Conservation (phyloP, 2,329 filamentous ascomycete species). For the Aspergillus piperis region DNA sequence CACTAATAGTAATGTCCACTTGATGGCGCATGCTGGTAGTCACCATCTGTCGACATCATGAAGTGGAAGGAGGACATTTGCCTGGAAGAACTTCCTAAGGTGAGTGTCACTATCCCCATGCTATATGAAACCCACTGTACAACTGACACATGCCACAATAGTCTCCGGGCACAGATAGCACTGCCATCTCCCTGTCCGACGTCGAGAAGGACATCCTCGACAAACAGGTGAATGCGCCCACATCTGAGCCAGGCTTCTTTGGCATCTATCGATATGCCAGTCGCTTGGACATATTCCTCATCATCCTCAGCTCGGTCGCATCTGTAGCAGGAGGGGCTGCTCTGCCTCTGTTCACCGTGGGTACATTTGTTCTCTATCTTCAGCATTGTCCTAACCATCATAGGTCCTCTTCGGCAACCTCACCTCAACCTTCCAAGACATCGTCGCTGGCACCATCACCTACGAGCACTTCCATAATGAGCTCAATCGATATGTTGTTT, state of each 20-base stretch:
- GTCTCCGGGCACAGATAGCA: constrained; percentile 4
- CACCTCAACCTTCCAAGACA: constrained; percentile 68
- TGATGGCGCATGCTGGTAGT: neutral
- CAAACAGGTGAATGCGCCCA: constrained; percentile 64
- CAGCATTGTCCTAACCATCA: neutral
- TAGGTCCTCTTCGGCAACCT: constrained; percentile 70
- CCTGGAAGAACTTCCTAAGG: neutral
- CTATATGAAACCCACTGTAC: neutral
- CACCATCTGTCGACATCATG: neutral
- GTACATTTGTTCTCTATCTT: neutral
- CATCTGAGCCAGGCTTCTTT: constrained; percentile 61
- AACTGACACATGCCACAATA: neutral
- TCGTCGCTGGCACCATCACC: constrained; percentile 52
- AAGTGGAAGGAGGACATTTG: constrained; percentile 11
- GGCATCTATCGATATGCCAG: constrained; percentile 69
- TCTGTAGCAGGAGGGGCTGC: constrained; percentile 72
- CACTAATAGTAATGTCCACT: neutral
- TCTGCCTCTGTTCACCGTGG: constrained; percentile 72
- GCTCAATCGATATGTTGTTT: constrained; percentile 66
- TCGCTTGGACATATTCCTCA: constrained; percentile 61
- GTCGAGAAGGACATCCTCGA: constrained; percentile 64
- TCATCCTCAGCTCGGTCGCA: constrained; percentile 58
- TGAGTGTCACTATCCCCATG: neutral
- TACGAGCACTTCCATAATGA: constrained; percentile 59
- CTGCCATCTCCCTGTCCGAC: constrained; percentile 33